Conservation (phyloP, 169 alveolate genomes). For the Pseudocohnilembus persalinus region DNA sequence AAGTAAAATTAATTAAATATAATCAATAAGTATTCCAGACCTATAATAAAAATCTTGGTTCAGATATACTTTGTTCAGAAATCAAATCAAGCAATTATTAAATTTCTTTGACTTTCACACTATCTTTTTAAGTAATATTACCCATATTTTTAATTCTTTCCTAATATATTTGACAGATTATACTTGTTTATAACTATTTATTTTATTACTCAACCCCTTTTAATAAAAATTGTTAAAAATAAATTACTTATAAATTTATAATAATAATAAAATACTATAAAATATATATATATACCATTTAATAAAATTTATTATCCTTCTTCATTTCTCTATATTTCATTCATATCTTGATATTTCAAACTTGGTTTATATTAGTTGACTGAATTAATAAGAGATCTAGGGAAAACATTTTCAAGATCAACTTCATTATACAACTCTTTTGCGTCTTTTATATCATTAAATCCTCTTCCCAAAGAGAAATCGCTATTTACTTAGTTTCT, state of each 20-base stretch:
- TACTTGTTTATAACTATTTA: not conserved
- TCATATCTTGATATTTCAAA: not conserved
- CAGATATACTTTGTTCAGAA: constrained; percentile 5
- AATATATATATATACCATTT: not conserved
- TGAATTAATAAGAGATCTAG: constrained; percentile 9
- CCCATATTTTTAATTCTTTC: not conserved
- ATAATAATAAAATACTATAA: too few relatives aligned
- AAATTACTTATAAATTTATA: too few relatives aligned
- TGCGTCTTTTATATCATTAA: constrained; percentile 5
- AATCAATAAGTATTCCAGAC: constrained; percentile 22
- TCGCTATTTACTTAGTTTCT: not conserved
- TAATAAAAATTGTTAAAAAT: too few relatives aligned
- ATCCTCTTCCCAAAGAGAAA: constrained; percentile 6
- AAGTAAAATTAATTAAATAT: too few relatives aligned
- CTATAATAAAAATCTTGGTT: constrained; percentile 11
- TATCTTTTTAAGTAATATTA: not conserved
- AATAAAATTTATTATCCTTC: not conserved
- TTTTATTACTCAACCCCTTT: not conserved
- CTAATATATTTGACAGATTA: not conserved
- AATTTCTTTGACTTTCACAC: constrained; percentile 12
- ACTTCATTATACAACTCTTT: not conserved
- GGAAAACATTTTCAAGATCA: constrained; percentile 26
- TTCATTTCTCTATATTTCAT: not conserved
- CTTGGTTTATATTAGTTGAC: not conserved
- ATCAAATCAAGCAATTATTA: constrained; percentile 7